These are phyloP conservation scores for Fusarium transvaalense DNA, from an alignment of 2,329 filamentous ascomycete species.

Conservation along the genomic window DNA sequence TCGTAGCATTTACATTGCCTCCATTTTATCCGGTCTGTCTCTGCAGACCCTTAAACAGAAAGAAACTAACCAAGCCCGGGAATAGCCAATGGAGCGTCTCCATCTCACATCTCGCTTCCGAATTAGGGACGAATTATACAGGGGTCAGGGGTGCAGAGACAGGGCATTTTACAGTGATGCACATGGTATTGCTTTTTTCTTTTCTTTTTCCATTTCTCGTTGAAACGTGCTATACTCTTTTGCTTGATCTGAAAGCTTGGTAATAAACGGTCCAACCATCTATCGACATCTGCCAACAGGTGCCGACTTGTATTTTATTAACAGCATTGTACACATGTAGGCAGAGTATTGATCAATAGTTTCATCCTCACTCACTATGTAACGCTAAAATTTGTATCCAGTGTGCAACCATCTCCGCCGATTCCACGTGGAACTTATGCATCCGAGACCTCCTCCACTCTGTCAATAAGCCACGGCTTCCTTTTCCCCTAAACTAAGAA, in stretches of 20 bases:
- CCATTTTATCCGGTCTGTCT: not conserved
- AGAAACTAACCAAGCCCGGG: conserved; percentile 21
- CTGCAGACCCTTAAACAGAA: conserved; percentile 5
- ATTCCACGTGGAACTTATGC: conserved; percentile 39
- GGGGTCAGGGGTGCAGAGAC: conserved; percentile 14
- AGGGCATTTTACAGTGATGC: conserved; percentile 16
- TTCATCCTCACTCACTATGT: not conserved
- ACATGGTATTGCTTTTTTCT: not conserved
- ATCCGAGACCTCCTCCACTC: conserved; percentile 29
- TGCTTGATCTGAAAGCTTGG: not conserved
- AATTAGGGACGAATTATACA: conserved; percentile 22
- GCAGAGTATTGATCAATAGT: not conserved
- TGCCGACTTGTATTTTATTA: too few species aligned
- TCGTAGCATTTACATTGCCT: not conserved
- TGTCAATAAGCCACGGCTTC: not conserved
- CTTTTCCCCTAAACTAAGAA: not conserved
- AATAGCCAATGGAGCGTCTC: conserved; percentile 27
- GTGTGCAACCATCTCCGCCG: conserved; percentile 29
- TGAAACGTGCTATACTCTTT: not conserved
- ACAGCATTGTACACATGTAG: too few species aligned
- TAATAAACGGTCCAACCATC: not conserved
- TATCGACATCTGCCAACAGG: too few species aligned
- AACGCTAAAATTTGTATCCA: conserved; percentile 11
- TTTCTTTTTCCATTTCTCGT: not conserved
- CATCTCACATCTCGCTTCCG: conserved; percentile 23